Evolutionary conservation across 495 filamentous ascomycete genomes (phyloP), one percentile per base, ranked within the genome.

Genomic region (Chaetomium cochliodes): DNA sequence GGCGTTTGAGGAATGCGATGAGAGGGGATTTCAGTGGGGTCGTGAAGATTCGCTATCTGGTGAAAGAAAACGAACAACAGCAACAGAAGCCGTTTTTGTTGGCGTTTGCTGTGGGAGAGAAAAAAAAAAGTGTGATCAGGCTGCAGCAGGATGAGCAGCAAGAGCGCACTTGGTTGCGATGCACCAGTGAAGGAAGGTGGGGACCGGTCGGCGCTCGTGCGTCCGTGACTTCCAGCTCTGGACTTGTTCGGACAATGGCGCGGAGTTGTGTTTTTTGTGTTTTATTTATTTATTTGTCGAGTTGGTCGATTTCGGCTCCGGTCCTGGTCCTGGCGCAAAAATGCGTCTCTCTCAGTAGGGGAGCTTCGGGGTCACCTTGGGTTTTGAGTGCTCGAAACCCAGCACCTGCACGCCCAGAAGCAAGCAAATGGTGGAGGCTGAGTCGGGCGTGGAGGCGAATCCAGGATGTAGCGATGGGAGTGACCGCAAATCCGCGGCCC

Each of bases 51-150:
- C 41, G 13, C 2, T 44, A 1, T 18, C 41, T 16, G 13, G 5
- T 44, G 6, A 44, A 71, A 37, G 1, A 9, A 37, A 37, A 37
- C 33, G 5, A 37, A 37, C 5, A 37, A 65, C 72, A 74, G 70
- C 67, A 71, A 67, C 65, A 30, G 22, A 12, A 4, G 11, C 22
- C 13, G 20, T 42, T 46, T 30, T 46, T 30, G 39, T 30, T 47
- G 6, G 37, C 16, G 15, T 47, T 51, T 51, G 33, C 16, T 37
- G 30, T 37, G 33, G 12, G 65, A 62, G 44, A 39, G 33, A 44
- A 65, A 65, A 72, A 74, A 69, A 58, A 2, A 13, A 12, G 68
- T 70, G 71, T 71, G 73, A 74, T 69, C 67, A 72, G 72, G 65
- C 70, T 68, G 73, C 73, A 76, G 74, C 56, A 66, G 65, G 47